A percentile compares a stretch with the other conserved stretches of the same genome.
phyloP scores from a whole-genome alignment of 192 early-diverging fungal genomes.

The Entomortierella chlamydospora region DNA sequence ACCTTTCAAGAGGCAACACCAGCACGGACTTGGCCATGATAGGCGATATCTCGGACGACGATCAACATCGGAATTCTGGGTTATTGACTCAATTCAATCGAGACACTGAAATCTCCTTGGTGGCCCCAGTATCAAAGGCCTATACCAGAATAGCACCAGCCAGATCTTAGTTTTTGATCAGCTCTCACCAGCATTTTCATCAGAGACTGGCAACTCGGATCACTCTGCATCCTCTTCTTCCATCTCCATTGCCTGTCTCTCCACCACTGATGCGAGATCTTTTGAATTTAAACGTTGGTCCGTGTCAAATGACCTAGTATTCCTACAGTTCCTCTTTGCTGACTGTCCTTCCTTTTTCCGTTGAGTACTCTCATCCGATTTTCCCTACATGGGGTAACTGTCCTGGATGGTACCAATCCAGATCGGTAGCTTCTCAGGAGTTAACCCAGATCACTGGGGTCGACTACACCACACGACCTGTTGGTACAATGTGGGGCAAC shows the following conservation, averaged over 20 bases:
- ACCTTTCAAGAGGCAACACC: neutral
- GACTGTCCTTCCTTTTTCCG: conserved; percentile 49
- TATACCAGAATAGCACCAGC: conserved; percentile 36
- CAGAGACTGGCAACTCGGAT: neutral
- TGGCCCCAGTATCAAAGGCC: neutral
- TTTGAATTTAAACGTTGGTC: conserved; percentile 3
- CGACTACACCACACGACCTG: conserved; percentile 55
- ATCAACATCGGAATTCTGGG: neutral
- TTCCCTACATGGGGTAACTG: conserved; percentile 46
- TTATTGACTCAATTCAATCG: neutral
- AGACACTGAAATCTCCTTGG: conserved; percentile 27
- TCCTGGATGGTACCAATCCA: conserved; percentile 50
- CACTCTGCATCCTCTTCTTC: conserved; percentile 6
- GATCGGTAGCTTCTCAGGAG: conserved; percentile 44
- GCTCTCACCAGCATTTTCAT: neutral
- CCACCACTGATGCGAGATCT: neutral
- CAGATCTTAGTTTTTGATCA: conserved; percentile 46
- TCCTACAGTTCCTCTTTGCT: conserved; percentile 41
- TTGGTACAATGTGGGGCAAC: conserved; percentile 52
- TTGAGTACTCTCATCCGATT: conserved; percentile 41
- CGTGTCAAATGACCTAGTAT: conserved; percentile 35
- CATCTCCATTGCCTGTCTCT: neutral
- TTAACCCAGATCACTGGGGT: conserved; percentile 48
- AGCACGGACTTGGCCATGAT: conserved; percentile 43
- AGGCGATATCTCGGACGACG: conserved; percentile 19